Conservation (phyloP, 768 basidiomycete genomes). For the Polyporus arcularius region DNA sequence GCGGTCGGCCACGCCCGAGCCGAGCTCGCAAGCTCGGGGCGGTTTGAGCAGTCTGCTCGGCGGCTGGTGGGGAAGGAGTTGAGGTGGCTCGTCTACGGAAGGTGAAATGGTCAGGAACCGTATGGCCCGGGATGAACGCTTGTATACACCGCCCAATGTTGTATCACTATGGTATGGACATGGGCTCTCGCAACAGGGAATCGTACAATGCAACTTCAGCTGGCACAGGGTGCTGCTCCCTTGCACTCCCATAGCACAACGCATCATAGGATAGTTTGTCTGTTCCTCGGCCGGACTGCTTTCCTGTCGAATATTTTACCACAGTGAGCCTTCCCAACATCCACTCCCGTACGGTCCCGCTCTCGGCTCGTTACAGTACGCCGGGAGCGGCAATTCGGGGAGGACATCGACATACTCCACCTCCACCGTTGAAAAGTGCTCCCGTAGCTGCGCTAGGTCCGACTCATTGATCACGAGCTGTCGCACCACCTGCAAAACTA, state of each 20-base stretch:
- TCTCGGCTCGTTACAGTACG: not conserved
- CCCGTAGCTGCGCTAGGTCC: not conserved
- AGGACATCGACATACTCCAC: not conserved
- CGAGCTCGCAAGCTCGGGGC: constrained; percentile 42
- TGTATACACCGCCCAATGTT: no score
- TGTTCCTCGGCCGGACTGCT: no score
- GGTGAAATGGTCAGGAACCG: no score
- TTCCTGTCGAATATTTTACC: not conserved
- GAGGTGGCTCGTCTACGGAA: not conserved
- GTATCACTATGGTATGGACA: no score
- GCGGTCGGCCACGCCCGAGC: constrained; percentile 52
- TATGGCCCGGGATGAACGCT: no score
- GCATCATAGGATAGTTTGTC: no score
- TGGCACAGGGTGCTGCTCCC: no score
- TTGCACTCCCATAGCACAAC: no score
- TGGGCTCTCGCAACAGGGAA: no score
- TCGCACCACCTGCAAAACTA: not conserved
- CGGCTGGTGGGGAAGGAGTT: constrained; percentile 77
- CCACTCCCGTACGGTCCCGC: not conserved
- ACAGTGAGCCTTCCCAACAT: not conserved
- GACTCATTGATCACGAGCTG: not conserved
- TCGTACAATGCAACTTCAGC: no score
- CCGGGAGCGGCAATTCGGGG: not conserved
- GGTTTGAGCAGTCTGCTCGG: constrained; percentile 71
- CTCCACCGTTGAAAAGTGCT: not conserved